Conservation (phyloP, 345 rosid genomes). For the Rhizophora apiculata region DNA sequence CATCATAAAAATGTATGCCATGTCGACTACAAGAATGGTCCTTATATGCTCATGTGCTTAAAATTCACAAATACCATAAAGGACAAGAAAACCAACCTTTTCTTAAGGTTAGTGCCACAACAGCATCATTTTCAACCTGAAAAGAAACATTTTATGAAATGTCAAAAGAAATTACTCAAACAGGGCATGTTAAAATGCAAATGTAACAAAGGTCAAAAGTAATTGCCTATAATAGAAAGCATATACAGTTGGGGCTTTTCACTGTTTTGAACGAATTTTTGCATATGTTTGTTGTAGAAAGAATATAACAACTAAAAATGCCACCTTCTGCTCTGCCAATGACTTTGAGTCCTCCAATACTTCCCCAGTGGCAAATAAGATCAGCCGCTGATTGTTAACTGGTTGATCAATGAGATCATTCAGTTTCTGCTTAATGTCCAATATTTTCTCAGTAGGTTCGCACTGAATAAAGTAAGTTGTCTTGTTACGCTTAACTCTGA, state of each 20-base stretch:
- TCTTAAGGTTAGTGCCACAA: conserved; percentile 80
- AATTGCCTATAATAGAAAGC: not conserved
- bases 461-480: conserved; percentile 83
- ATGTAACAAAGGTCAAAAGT: not conserved
- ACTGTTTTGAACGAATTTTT: no score
- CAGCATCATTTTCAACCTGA: conserved; percentile 96
- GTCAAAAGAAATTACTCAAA: not conserved
- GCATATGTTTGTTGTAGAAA: not conserved
- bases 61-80: not conserved
- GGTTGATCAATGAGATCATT: conserved; percentile 59
- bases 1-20: not conserved
- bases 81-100: conserved; percentile 52
- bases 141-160: conserved; percentile 11
- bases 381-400: conserved; percentile 61
- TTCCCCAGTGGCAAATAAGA: conserved; percentile 55
- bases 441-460: conserved; percentile 74
- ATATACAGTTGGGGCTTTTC: no score
- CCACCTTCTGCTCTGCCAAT: conserved; percentile 79
- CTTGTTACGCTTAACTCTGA: conserved; percentile 84
- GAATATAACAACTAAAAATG: not conserved
- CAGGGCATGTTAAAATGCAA: not conserved
- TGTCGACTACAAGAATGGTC: not conserved
- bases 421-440: conserved; percentile 75
- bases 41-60: not conserved
- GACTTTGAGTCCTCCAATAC: conserved; percentile 74